Percentiles rank a stretch among this genome's conserved stretches.
Evolutionary conservation across 495 filamentous ascomycete species (phyloP).

Genomic region (Aspergillus bertholletiae): DNA sequence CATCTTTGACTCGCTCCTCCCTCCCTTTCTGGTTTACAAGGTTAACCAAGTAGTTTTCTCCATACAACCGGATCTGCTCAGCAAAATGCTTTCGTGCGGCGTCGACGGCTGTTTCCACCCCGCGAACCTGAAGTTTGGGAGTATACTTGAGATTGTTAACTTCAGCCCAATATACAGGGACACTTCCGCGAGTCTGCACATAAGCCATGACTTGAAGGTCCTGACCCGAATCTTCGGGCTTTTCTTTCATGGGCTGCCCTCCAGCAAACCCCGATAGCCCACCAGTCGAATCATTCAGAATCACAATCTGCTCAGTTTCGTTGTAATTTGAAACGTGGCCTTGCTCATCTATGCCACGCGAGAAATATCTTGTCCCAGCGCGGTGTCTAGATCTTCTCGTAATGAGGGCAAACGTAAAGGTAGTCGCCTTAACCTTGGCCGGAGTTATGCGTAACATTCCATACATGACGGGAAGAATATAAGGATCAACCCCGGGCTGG

Average conservation of each 20-base stretch:
- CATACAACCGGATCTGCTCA: constrained; percentile 88
- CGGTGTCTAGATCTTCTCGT: constrained; percentile 81
- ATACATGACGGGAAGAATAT: constrained; percentile 91
- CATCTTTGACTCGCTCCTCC: constrained; percentile 80
- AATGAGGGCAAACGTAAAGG: constrained; percentile 82
- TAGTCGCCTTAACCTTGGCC: constrained; percentile 75
- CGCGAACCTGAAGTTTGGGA: constrained; percentile 81
- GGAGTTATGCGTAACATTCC: constrained; percentile 86
- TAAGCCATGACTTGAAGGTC: constrained; percentile 90
- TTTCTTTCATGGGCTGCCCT: constrained; percentile 69
- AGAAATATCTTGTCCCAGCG: constrained; percentile 90
- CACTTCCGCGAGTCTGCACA: constrained; percentile 91
- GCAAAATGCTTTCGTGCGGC: constrained; percentile 83
- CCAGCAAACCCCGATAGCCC: constrained; percentile 80
- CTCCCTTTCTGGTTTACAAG: constrained; percentile 93
- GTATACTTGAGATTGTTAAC: constrained; percentile 86
- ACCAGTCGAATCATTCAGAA: constrained; percentile 74
- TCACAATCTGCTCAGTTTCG: constrained; percentile 88
- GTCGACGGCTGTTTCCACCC: constrained; percentile 73
- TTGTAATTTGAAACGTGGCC: constrained; percentile 98
- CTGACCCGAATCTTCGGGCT: constrained; percentile 51
- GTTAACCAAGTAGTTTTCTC: constrained; percentile 95
- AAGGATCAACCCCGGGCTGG: constrained; percentile 80
- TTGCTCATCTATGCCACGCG: constrained; percentile 84
- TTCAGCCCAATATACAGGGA: constrained; percentile 94